Conservation (phyloP, 208 protist species). For the Phytomonas serpens region DNA sequence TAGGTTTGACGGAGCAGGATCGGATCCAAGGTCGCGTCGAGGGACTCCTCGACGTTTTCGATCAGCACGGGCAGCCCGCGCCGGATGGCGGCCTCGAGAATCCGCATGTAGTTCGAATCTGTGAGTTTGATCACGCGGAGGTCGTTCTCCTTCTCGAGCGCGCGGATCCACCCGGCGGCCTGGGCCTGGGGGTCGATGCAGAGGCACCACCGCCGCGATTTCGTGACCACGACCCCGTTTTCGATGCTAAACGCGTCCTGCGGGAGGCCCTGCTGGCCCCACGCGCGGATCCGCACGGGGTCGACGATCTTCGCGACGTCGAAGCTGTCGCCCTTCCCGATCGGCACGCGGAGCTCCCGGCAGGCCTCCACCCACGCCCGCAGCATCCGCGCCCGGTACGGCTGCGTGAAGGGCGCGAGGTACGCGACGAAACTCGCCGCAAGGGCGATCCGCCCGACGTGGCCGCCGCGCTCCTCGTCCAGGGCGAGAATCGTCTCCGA, state of each 20-base stretch:
- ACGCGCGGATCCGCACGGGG: conserved; percentile 88
- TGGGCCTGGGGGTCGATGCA: conserved; percentile 94
- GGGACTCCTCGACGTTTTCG: conserved; percentile 93
- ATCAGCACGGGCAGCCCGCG: conserved; percentile 94
- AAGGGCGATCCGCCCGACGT: conserved; percentile 75
- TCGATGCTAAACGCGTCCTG: conserved; percentile 89
- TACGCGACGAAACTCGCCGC: conserved; percentile 90
- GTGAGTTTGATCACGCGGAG: conserved; percentile 91
- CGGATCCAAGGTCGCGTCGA: conserved; percentile 95
- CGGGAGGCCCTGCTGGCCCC: conserved; percentile 93
- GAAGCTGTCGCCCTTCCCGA: conserved; percentile 54
- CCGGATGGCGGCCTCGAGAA: conserved; percentile 91
- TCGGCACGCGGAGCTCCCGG: conserved; percentile 48
- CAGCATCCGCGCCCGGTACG: conserved; percentile 79
- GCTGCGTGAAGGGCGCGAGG: conserved; percentile 85
- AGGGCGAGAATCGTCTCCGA: conserved; percentile 51
- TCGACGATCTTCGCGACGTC: conserved; percentile 86
- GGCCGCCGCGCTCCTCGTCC: conserved; percentile 34
- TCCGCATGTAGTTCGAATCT: conserved; percentile 88
- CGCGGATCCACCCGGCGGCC: conserved; percentile 94
- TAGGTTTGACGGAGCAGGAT: conserved; percentile 94
- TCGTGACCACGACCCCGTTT: conserved; percentile 88
- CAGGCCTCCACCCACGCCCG: conserved; percentile 60
- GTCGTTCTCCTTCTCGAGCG: conserved; percentile 88
- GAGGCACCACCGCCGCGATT: conserved; percentile 90